Conservation (phyloP, 2,329 filamentous ascomycete genomes). For the Chalara sp. region DNA sequence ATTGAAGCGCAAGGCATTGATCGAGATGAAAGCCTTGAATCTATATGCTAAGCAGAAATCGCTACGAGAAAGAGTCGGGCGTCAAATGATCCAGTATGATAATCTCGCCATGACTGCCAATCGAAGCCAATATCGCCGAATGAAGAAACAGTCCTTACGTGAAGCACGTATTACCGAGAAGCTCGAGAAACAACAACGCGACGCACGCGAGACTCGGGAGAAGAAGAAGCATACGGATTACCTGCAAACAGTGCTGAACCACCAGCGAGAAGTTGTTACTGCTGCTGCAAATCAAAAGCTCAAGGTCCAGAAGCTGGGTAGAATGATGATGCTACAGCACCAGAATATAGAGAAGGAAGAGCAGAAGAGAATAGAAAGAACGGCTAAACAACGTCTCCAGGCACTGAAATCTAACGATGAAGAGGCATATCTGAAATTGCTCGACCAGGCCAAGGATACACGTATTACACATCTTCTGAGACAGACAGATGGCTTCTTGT, state of each 20-base stretch:
- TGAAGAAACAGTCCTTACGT: constrained; percentile 94
- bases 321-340: constrained; percentile 83
- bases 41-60: constrained; percentile 84
- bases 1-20: constrained; percentile 81
- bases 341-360: constrained; percentile 98
- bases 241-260: constrained; percentile 76
- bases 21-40: constrained; percentile 88
- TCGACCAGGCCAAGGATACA: constrained; percentile 98
- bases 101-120: constrained; percentile 98
- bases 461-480: constrained; percentile 96
- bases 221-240: constrained; percentile 97
- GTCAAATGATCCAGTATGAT: constrained; percentile 91
- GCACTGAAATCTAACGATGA: constrained; percentile 98
- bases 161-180: constrained; percentile 98
- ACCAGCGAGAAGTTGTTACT: constrained; percentile 70
- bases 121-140: constrained; percentile 78
- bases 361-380: constrained; percentile 95
- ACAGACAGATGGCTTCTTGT: constrained; percentile 95
- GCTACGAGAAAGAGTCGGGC: constrained; percentile 78
- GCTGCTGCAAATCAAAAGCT: constrained; percentile 59
- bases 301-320: constrained; percentile 80
- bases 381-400: constrained; percentile 98
- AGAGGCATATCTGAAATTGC: constrained; percentile 94
- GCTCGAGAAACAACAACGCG: constrained; percentile 96
- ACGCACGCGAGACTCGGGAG: constrained; percentile 90